Evolutionary conservation across 2,329 filamentous ascomycete genomes (phyloP), one percentile per base, ranked within the genome.

Genomic region (Phyllosticta citribraziliensis): DNA sequence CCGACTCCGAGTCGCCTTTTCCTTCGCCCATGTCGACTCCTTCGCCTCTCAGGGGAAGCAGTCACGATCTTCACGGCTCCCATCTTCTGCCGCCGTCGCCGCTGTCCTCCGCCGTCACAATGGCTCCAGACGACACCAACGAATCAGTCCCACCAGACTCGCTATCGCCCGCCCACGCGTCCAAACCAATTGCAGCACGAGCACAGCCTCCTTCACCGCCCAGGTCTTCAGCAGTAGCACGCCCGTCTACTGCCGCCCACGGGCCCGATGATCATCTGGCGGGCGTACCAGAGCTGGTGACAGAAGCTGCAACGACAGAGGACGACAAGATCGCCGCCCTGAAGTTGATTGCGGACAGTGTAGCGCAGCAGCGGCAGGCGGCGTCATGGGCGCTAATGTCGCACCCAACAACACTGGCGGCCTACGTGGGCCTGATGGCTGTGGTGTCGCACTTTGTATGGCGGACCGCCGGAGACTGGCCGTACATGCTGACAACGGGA

Each of bases 311-410:
- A 24, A 70, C 70, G 57, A 68, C 72, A 56, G 76, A 83, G 56
- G 70, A 79, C 57, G 87, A 91, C 71, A 85, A 87, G 70, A 75
- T 85, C 64, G 80, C 84, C 61, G 86, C 87, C 19, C 79, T 96
- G 57, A 82, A 83, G 64, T 82, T 96, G 20, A 81, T 96, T 50
- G 87, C 90, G 63, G 89, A 93, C 74, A 90, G 87, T 62, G 83
- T 95, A 56, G 88, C 89, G 40, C 88, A 96, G 74, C 91, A 94
- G 78, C 85, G 88, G 64, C 86, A 90, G 70, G 75, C 81, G 9
- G 84, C 88, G 20, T 83, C 85, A 52, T 76, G 78, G 60, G 76
- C 83, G 64, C 76, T 94, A 55, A 68, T 74, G 61, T 70, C 65
- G 69, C 73, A 63, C 72, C 73, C 11, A n/a, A 67, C 75, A 5